Evolutionary conservation across 257 asterid species (phyloP).

Genomic region (Jaltomata sinuosa): DNA sequence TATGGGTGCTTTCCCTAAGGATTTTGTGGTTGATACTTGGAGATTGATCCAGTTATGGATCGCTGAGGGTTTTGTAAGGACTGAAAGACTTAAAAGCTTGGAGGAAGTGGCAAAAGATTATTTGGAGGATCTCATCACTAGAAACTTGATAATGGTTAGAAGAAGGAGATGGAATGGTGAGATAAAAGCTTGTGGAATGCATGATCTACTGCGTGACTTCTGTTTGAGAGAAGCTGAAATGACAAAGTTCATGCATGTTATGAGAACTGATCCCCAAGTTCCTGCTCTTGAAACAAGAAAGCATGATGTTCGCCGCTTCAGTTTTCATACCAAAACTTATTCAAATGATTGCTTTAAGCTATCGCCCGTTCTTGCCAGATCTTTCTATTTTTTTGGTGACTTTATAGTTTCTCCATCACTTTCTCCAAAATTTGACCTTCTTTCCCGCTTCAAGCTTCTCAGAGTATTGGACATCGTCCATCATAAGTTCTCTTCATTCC

Average conservation of each 20-base stretch:
- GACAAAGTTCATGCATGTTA: background rate
- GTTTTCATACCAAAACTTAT: background rate
- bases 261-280: background rate
- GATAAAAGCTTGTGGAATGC: background rate
- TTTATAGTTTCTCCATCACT: background rate
- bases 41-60: conserved; percentile 8
- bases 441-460: background rate
- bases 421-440: background rate
- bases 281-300: background rate
- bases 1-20: background rate
- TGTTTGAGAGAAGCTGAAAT: background rate
- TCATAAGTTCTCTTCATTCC: background rate
- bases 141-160: background rate
- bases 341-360: background rate
- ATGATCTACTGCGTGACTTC: conserved; percentile 2
- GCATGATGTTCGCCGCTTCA: background rate
- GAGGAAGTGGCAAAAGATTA: background rate
- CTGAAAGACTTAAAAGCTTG: background rate
- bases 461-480: background rate
- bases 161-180: background rate
- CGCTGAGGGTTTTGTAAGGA: conserved; percentile 1
- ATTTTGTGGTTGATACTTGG: background rate
- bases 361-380: background rate
- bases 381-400: background rate
- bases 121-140: background rate